phyloP scores from a whole-genome alignment of 2,329 filamentous ascomycete genomes.

The Alternaria viburni region DNA sequence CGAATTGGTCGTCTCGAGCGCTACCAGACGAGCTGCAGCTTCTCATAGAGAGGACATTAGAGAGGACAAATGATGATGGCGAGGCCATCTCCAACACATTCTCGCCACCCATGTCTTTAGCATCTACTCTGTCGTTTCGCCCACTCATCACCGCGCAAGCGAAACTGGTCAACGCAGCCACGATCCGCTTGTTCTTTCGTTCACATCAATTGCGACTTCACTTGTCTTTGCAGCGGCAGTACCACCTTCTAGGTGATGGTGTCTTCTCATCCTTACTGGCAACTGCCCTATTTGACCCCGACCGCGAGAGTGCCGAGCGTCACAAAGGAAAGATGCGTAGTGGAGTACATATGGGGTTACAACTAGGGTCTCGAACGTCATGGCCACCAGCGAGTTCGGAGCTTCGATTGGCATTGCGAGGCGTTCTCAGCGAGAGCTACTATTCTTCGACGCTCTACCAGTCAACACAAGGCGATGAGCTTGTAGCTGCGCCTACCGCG shows the following conservation, averaged over 20 bases:
- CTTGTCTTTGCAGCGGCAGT: constrained; percentile 75
- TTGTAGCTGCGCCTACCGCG: neutral
- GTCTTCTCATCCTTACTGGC: constrained; percentile 81
- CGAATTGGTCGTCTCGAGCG: constrained; percentile 10
- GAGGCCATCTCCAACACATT: constrained; percentile 22
- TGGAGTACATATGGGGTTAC: constrained; percentile 76
- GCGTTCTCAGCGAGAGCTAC: constrained; percentile 80
- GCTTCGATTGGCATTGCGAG: constrained; percentile 85
- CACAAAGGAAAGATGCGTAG: constrained; percentile 69
- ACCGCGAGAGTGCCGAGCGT: constrained; percentile 79
- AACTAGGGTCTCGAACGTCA: constrained; percentile 77
- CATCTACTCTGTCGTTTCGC: constrained; percentile 74
- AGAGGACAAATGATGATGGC: neutral
- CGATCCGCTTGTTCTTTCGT: constrained; percentile 77
- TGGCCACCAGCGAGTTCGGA: constrained; percentile 97
- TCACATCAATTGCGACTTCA: constrained; percentile 75
- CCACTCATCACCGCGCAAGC: constrained; percentile 77
- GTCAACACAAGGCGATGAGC: constrained; percentile 19
- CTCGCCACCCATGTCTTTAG: constrained; percentile 62
- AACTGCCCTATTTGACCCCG: constrained; percentile 82
- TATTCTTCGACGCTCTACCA: constrained; percentile 46
- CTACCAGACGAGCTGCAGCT: constrained; percentile 39
- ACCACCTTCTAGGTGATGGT: constrained; percentile 84
- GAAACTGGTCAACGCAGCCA: constrained; percentile 76
- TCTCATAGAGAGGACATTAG: constrained; percentile 29